phyloP scores from a whole-genome alignment of 116 monocot species.

The Phalaenopsis hybrid region DNA sequence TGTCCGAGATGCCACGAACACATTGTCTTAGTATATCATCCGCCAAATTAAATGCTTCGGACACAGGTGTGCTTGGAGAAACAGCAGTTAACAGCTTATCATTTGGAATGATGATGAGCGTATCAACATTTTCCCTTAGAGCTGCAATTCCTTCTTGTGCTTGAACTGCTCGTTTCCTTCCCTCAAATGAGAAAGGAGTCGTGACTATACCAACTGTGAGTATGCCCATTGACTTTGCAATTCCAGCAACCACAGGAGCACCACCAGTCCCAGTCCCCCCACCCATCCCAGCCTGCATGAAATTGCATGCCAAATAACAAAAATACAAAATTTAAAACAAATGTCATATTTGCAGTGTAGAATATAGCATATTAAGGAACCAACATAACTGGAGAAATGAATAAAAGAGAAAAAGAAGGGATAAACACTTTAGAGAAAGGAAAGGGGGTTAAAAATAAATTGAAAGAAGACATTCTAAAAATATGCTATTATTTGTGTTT shows the following conservation, averaged over 20 bases:
- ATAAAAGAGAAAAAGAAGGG: neutral
- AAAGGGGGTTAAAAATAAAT: neutral
- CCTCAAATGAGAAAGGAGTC: slow-evolving; percentile 18
- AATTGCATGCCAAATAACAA: neutral
- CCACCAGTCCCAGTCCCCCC: slow-evolving; percentile 18
- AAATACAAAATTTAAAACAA: neutral
- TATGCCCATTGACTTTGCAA: slow-evolving; percentile 18
- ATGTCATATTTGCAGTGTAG: neutral
- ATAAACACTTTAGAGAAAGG: neutral
- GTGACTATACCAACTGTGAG: slow-evolving; percentile 20
- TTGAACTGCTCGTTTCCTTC: slow-evolving; percentile 13
- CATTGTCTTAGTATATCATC: slow-evolving; percentile 14
- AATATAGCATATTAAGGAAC: neutral
- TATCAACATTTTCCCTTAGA: slow-evolving; percentile 17
- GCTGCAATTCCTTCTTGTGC: slow-evolving; percentile 20
- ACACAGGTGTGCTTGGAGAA: slow-evolving; percentile 19
- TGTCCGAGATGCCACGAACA: slow-evolving; percentile 17
- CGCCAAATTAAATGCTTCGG: slow-evolving; percentile 18
- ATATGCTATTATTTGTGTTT: neutral
- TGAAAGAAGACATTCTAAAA: neutral
- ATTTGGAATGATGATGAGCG: slow-evolving; percentile 17
- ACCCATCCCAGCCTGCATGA: slow-evolving; percentile 18
- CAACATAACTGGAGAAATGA: neutral
- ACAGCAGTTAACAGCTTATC: slow-evolving; percentile 17
- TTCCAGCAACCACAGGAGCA: slow-evolving; percentile 17